phyloP scores from a whole-genome alignment of 306 rosid genomes.

The Biancaea sappan region DNA sequence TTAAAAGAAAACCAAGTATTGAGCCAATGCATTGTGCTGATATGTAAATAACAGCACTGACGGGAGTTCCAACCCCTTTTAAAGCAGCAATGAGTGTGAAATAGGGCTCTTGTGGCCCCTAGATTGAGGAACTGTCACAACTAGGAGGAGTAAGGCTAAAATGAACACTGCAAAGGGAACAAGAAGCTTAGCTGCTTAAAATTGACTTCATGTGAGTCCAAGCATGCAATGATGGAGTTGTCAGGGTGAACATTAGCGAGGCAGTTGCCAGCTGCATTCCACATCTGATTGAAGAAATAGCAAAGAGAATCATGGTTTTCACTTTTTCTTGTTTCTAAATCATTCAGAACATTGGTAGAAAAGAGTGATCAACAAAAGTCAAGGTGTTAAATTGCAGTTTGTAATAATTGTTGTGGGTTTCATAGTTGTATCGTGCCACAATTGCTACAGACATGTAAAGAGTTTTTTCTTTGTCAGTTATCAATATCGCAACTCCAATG shows the following conservation, averaged over 20 bases:
- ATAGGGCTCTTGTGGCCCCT: conserved; percentile 59
- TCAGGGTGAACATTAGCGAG: conserved; percentile 47
- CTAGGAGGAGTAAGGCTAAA: conserved; percentile 61
- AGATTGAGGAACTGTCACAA: conserved; percentile 58
- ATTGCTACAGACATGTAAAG: too few species aligned
- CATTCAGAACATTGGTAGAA: too few species aligned
- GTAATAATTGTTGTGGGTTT: too few species aligned
- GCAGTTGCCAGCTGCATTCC: conserved; percentile 80
- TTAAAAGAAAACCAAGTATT: neutral
- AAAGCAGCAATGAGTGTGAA: conserved; percentile 54
- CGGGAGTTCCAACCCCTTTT: conserved; percentile 39
- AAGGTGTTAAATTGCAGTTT: too few species aligned
- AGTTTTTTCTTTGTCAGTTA: too few species aligned
- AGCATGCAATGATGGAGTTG: conserved; percentile 58
- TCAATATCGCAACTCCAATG: too few species aligned
- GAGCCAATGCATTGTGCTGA: conserved; percentile 3
- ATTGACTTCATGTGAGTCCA: conserved; percentile 49
- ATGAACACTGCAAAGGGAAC: conserved; percentile 64
- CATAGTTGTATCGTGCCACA: too few species aligned
- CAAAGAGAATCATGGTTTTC: too few species aligned
- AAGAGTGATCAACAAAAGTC: too few species aligned
- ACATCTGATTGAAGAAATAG: conserved; percentile 44
- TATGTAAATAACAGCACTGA: conserved; percentile 32
- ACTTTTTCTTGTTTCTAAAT: too few species aligned
- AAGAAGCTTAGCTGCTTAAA: conserved; percentile 64